Evolutionary conservation across 345 rosid species (phyloP), one percentile per base, ranked within the genome.

Genomic region (Hibiscus trionum): DNA sequence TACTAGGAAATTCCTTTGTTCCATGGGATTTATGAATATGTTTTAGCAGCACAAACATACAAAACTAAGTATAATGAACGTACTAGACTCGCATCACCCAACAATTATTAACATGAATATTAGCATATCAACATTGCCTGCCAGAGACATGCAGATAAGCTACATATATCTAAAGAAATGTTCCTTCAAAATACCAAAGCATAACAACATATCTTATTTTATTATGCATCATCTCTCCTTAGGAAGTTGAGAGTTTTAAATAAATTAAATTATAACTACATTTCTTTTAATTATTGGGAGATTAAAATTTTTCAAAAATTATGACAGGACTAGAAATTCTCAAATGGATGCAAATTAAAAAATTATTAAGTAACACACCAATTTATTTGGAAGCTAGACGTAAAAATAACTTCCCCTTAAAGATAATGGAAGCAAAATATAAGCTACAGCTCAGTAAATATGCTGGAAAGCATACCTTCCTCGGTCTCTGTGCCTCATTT

Each of bases 401-500:
- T 47, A 24, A 7, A 29, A 46, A 42, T 16, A 46, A 47, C 6
- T 26, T 49, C 24, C 24, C 11, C 35, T 47, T 47, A 47, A 35
- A 7, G 71, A 29, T 37, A 81, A 35, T 35, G 53, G 58, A 70
- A 66, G 15, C 72, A 75, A 69, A 71, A 80, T 46, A 39, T 39
- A 7, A 39, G 44, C 44, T 39, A 39, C 44, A 39, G 44, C 44
- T 8, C 44, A 39, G 44, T 4, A 65, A 29, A 29, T 61, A 52
- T 27, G 31, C 3, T 24, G 55, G n/a, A 53, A 55, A 53, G 21
- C 33, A 83, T 87, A 87, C 94, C 94, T 87, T 62, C 4, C 78
- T 19, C 84, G 87, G 78, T 93, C 97, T 79, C 97, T 88, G 3
- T 82, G 69, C 85, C 99, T 90, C 99, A 96, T 95, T 78, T 95